Percentiles rank a stretch among this genome's conserved stretches.
phyloP scores from a whole-genome alignment of 345 rosid species.

The Gossypium thurberi region DNA sequence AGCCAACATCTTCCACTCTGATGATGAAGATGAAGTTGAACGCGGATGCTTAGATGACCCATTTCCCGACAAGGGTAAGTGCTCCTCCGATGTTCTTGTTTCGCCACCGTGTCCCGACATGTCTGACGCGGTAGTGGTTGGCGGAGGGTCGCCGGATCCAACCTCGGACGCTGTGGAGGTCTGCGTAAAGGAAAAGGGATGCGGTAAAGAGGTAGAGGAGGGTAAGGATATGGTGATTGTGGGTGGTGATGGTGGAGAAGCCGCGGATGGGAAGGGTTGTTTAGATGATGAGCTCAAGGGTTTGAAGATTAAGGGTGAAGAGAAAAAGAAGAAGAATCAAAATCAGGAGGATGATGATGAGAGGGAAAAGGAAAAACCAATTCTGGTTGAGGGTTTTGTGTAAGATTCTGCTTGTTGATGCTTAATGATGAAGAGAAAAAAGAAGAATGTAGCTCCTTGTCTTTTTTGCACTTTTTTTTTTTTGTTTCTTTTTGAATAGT shows the following conservation, averaged over 20 bases:
- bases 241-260: slow-evolving; percentile 15
- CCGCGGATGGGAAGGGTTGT: slow-evolving; percentile 19
- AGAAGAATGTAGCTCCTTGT: too few species aligned
- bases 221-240: slow-evolving; percentile 11
- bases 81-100: not conserved
- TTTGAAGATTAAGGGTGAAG: slow-evolving; percentile 21
- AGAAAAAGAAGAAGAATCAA: not conserved
- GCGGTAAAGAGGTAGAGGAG: not conserved
- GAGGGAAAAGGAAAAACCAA: slow-evolving; percentile 22
- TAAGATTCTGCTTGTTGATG: slow-evolving; percentile 3
- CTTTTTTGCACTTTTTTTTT: too few species aligned
- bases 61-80: not conserved
- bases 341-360: slow-evolving; percentile 8
- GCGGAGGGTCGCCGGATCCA: not conserved
- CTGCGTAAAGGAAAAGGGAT: slow-evolving; percentile 4
- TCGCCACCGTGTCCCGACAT: not conserved
- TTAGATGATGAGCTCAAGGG: slow-evolving; percentile 28
- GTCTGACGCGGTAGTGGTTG: not conserved
- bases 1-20: slow-evolving; percentile 22
- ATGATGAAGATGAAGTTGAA: slow-evolving; percentile 19
- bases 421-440: too few species aligned
- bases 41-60: slow-evolving; percentile 5
- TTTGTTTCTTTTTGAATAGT: too few species aligned
- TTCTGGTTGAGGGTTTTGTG: slow-evolving; percentile 34
- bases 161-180: not conserved